Percentiles rank a stretch among this genome's conserved stretches.
phyloP scores from a whole-genome alignment of 805 yeast genomes.

The Cyberlindnera amylophila region DNA sequence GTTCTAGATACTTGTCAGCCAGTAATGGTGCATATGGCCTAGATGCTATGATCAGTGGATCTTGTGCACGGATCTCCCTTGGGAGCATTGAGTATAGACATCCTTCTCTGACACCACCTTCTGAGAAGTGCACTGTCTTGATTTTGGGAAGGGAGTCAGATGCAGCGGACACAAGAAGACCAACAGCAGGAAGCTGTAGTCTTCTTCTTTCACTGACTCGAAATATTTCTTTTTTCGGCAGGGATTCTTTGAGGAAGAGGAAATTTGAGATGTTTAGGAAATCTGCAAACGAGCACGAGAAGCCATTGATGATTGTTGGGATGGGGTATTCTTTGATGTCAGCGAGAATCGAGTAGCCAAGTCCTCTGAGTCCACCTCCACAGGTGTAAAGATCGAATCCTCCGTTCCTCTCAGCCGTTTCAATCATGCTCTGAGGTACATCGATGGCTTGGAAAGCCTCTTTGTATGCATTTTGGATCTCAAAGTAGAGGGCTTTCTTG shows the following conservation, averaged over 20 bases:
- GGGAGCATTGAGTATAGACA: constrained; percentile 62
- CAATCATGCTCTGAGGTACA: constrained; percentile 47
- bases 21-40: constrained; percentile 68
- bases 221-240: constrained; percentile 49
- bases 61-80: constrained; percentile 53
- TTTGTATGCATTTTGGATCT: constrained; percentile 48
- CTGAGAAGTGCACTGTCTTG: constrained; percentile 62
- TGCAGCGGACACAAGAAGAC: constrained; percentile 57
- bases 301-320: constrained; percentile 68
- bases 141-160: constrained; percentile 57
- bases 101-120: constrained; percentile 80
- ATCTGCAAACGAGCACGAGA: constrained; percentile 51
- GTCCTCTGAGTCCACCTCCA: constrained; percentile 73
- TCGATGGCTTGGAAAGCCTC: constrained; percentile 47
- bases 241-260: constrained; percentile 43
- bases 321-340: constrained; percentile 58
- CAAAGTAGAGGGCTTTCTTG: constrained; percentile 45
- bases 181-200: constrained; percentile 66
- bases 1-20: constrained; percentile 50
- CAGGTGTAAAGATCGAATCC: constrained; percentile 64
- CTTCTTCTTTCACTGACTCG: constrained; percentile 64
- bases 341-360: constrained; percentile 57
- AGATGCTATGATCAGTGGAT: constrained; percentile 67
- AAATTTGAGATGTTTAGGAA: constrained; percentile 50
- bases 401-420: constrained; percentile 49